phyloP scores from a whole-genome alignment of 768 basidiomycete species.

The Tylopilus balloui region DNA sequence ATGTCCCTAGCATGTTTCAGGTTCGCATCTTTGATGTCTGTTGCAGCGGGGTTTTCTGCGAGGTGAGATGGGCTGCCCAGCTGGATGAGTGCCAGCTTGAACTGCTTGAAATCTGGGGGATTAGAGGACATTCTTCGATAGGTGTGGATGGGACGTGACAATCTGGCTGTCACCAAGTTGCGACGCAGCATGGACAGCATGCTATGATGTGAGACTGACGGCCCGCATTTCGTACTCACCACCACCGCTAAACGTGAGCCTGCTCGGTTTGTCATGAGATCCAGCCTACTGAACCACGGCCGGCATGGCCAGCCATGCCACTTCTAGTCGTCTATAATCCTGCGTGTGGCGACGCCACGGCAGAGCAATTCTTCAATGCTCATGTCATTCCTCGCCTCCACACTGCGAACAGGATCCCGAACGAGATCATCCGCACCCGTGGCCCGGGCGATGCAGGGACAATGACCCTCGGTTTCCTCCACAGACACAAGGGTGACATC shows the following conservation, averaged over 20 bases:
- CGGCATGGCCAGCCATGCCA: slow-evolving; percentile 35
- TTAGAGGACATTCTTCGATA: slow-evolving; percentile 25
- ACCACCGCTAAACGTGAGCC: slow-evolving; percentile 6
- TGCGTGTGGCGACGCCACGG: slow-evolving; percentile 57
- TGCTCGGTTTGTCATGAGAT: not conserved
- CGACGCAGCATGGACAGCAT: slow-evolving; percentile 19
- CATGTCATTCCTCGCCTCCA: slow-evolving; percentile 63
- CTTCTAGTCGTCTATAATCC: slow-evolving; percentile 75
- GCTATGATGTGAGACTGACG: not conserved
- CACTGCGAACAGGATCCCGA: slow-evolving; percentile 30
- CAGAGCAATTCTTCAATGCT: slow-evolving; percentile 49
- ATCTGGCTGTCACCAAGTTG: not conserved
- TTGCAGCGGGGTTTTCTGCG: slow-evolving; percentile 27
- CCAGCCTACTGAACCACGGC: slow-evolving; percentile 5
- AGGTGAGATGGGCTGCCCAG: slow-evolving; percentile 64
- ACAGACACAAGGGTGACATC: slow-evolving; percentile 28
- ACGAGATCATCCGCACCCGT: slow-evolving; percentile 46
- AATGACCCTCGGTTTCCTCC: slow-evolving; percentile 40
- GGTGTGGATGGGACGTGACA: not conserved
- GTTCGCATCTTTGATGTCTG: slow-evolving; percentile 60
- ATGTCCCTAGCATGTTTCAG: slow-evolving; percentile 77
- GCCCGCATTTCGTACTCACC: too few relatives aligned
- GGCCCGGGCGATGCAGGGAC: slow-evolving; percentile 51
- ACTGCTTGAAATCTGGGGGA: slow-evolving; percentile 54
- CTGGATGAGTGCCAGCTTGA: slow-evolving; percentile 87